Evolutionary conservation across 2,329 filamentous ascomycete genomes (phyloP).

Genomic region (Diplodia scrobiculata): DNA sequence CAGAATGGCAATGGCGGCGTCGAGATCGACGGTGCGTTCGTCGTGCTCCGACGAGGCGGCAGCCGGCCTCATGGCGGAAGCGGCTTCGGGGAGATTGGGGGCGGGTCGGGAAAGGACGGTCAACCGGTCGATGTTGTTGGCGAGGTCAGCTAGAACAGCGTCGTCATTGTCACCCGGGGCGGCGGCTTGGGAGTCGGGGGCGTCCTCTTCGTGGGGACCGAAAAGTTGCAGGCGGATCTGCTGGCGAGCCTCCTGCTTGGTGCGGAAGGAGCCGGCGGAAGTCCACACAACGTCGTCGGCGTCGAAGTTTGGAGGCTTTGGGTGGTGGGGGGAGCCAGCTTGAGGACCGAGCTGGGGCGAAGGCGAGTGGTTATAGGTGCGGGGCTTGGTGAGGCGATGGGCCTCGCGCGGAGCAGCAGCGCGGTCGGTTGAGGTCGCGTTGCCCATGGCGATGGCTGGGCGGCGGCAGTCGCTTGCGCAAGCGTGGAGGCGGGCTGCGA

Average conservation of each 20-base stretch:
- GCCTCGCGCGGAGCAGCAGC: neutral
- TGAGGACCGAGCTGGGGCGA: conserved; percentile 11
- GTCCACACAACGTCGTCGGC: conserved; percentile 27
- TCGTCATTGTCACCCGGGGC: conserved; percentile 31
- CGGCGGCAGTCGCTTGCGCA: conserved; percentile 10
- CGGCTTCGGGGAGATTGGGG: conserved; percentile 36
- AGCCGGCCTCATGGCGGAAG: conserved; percentile 31
- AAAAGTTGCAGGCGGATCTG: conserved; percentile 38
- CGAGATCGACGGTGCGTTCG: conserved; percentile 46
- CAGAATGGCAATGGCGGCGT: conserved; percentile 50
- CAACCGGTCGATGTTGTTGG: conserved; percentile 35
- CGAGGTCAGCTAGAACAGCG: conserved; percentile 32
- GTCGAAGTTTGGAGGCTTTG: conserved; percentile 2
- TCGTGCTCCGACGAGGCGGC: conserved; percentile 37
- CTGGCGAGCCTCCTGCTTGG: conserved; percentile 35
- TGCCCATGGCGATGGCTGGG: conserved; percentile 25
- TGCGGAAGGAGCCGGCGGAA: conserved; percentile 31
- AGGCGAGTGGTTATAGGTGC: conserved; percentile 19
- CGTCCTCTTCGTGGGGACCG: conserved; percentile 18
- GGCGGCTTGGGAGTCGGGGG: conserved; percentile 31
- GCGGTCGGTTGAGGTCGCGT: conserved; percentile 4
- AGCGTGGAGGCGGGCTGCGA: neutral
- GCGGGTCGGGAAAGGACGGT: conserved; percentile 37
- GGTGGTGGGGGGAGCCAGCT: neutral
- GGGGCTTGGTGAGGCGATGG: conserved; percentile 20